Conservation (phyloP, 495 filamentous ascomycete genomes). For the Ramalina intermedia region DNA sequence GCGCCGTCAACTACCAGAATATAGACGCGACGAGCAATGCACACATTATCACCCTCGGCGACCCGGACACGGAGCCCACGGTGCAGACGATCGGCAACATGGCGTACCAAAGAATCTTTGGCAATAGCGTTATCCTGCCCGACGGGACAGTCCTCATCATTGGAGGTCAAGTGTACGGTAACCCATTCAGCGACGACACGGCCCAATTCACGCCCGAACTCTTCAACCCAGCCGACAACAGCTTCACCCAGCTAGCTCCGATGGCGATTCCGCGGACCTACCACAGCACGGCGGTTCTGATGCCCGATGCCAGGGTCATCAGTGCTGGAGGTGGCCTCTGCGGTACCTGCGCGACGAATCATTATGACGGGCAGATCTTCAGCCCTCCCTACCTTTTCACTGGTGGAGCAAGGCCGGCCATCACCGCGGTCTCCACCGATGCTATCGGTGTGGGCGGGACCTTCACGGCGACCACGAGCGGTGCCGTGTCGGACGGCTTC, state of each 20-base stretch:
- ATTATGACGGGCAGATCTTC: slow-evolving; percentile 44
- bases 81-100: slow-evolving; percentile 27
- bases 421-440: slow-evolving; percentile 12
- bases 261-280: slow-evolving; percentile 36
- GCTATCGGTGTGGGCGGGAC: slow-evolving; percentile 15
- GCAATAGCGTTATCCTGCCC: slow-evolving; percentile 41
- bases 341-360: slow-evolving; percentile 36
- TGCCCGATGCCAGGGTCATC: slow-evolving; percentile 41
- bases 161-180: slow-evolving; percentile 34
- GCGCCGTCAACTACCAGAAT: slow-evolving; percentile 29
- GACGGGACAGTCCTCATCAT: slow-evolving; percentile 41
- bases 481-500: slow-evolving; percentile 14
- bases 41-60: slow-evolving; percentile 33
- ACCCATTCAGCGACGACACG: slow-evolving; percentile 36
- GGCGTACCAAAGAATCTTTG: slow-evolving; percentile 33
- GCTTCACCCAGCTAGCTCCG: slow-evolving; percentile 26
- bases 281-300: slow-evolving; percentile 39
- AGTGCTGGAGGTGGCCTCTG: slow-evolving; percentile 44
- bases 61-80: slow-evolving; percentile 14
- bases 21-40: slow-evolving; percentile 27
- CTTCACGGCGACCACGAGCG: slow-evolving; percentile 22
- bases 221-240: slow-evolving; percentile 30
- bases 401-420: slow-evolving; percentile 29
- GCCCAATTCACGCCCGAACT: slow-evolving; percentile 33
- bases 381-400: slow-evolving; percentile 39